Conservation (phyloP, 148 eudicot species). For the Bassia scoparia region DNA sequence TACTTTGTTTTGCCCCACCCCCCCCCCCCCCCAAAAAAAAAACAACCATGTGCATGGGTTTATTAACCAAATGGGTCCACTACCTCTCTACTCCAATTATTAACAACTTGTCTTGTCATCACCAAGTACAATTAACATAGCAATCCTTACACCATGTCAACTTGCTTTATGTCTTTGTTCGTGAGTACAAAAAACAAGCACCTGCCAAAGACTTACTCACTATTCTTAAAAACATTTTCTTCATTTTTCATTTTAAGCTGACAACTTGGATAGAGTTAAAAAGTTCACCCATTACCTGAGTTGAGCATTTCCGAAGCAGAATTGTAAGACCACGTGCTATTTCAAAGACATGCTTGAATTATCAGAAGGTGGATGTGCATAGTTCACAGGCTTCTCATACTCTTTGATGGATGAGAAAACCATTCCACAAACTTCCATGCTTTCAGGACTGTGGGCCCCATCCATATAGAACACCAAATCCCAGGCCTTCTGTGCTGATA, state of each 20-base stretch:
- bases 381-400: constrained; percentile 32
- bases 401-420: constrained; percentile 62
- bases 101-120: no score
- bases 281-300: constrained; percentile 49
- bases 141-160: no score
- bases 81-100: no score
- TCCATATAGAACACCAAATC: constrained; percentile 85
- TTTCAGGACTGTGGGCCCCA: constrained; percentile 99
- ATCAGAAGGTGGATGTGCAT: constrained; percentile 24
- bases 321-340: constrained; percentile 30
- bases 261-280: neutral
- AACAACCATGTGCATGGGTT: no score
- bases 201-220: no score
- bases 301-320: constrained; percentile 41
- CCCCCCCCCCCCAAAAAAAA: no score
- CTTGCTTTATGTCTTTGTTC: no score
- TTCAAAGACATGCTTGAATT: constrained; percentile 32
- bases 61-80: no score
- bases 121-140: no score
- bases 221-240: neutral
- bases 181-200: no score
- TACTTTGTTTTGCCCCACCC: no score
- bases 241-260: neutral
- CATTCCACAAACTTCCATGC: constrained; percentile 99
- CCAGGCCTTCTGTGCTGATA: constrained; percentile 47